Evolutionary conservation across 1,284 basidiomycete species (phyloP).

Genomic region (Lentinus polychrous): DNA sequence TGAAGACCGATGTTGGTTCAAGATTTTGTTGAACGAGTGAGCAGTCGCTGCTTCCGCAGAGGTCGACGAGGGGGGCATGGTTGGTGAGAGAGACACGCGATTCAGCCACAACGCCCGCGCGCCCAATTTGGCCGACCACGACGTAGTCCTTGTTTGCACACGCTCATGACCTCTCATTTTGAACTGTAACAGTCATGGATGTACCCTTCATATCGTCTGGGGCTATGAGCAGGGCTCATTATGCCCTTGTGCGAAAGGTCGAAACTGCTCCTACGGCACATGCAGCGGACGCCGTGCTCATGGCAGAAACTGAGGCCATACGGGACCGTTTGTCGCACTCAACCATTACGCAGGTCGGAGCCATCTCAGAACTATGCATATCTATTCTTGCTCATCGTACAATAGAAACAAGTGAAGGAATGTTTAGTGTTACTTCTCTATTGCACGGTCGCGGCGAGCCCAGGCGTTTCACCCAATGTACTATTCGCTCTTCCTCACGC

Average conservation of each 20-base stretch:
- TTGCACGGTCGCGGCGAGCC: constrained; percentile 47
- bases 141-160: not conserved
- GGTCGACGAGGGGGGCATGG: constrained; percentile 15
- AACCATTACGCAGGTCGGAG: constrained; percentile 24
- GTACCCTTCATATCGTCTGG: constrained; percentile 70
- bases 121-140: not conserved
- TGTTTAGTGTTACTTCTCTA: constrained; percentile 61
- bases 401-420: constrained; percentile 53
- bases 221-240: constrained; percentile 65
- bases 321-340: constrained; percentile 41
- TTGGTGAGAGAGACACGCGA: not conserved
- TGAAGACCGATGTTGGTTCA: constrained; percentile 56
- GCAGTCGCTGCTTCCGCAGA: constrained; percentile 37
- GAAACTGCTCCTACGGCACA: constrained; percentile 50
- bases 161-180: not conserved
- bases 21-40: constrained; percentile 71
- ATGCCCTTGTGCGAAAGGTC: constrained; percentile 61
- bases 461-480: constrained; percentile 36
- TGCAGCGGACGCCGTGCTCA: constrained; percentile 50
- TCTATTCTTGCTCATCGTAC: not conserved
- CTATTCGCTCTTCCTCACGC: constrained; percentile 68
- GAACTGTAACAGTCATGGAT: constrained; percentile 40
- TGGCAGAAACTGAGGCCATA: constrained; percentile 51
- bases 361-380: constrained; percentile 8
- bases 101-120: not conserved